Evolutionary conservation across 176 grass and related monocot genomes (phyloP).

Genomic region (Neostapfia colusana): DNA sequence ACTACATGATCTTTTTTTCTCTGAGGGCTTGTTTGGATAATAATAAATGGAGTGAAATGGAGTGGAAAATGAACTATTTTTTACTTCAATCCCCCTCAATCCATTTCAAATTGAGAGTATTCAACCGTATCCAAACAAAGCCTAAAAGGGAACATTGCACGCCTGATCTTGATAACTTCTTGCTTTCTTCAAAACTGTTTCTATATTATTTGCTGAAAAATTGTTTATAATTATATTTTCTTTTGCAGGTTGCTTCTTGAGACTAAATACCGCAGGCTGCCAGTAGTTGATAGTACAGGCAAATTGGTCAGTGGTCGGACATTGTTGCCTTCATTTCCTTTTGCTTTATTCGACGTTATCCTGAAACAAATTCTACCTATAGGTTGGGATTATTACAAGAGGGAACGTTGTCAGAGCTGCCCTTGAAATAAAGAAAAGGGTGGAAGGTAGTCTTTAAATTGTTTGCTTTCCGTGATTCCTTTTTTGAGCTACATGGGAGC

Average conservation of each 20-base stretch:
- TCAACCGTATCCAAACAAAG: no score
- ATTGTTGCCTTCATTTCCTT: background rate
- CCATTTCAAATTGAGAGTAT: no score
- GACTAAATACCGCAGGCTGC: constrained; percentile 45
- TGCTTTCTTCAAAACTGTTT: no score
- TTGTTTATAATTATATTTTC: background rate
- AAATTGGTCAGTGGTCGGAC: constrained; percentile 24
- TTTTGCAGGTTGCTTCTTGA: constrained; percentile 52
- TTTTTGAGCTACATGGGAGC: background rate
- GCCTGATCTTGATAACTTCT: no score
- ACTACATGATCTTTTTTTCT: no score
- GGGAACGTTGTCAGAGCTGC: constrained; percentile 48
- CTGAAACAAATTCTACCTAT: background rate
- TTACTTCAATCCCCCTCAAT: no score
- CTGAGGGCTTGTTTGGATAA: no score
- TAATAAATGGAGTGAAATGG: no score
- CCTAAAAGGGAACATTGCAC: no score
- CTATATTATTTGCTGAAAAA: background rate
- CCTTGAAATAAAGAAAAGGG: constrained; percentile 47
- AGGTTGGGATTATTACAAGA: constrained; percentile 55
- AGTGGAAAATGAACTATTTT: no score
- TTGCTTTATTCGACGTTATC: background rate
- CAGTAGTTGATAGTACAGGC: constrained; percentile 20
- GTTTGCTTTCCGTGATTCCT: background rate
- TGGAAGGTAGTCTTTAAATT: constrained; percentile 31